These are phyloP conservation scores for Blastobotrys ciferrii DNA, from an alignment of 1,139 yeast genomes.

Conservation along the genomic window DNA sequence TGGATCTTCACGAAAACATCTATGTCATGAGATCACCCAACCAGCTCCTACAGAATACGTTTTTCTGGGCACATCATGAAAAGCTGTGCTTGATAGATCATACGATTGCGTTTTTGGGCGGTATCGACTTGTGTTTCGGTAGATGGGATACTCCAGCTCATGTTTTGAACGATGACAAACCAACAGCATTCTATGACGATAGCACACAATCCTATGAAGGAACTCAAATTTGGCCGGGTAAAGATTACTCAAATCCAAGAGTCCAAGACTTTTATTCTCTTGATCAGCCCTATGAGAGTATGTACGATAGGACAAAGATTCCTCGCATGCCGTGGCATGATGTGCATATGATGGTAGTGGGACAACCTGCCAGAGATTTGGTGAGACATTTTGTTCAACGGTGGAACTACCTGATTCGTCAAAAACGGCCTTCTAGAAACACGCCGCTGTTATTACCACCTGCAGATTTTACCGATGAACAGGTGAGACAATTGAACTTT, in stretches of 20 bases:
- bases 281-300: constrained; percentile 84
- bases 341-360: constrained; percentile 92
- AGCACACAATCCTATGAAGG: constrained; percentile 17
- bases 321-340: constrained; percentile 99
- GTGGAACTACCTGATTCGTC: constrained; percentile 92
- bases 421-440: constrained; percentile 88
- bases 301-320: constrained; percentile 76
- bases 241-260: constrained; percentile 95
- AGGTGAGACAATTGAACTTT: constrained; percentile 59
- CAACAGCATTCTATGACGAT: constrained; percentile 39
- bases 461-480: constrained; percentile 74
- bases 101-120: constrained; percentile 88
- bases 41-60: constrained; percentile 88
- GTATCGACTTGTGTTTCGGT: constrained; percentile 93
- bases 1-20: constrained; percentile 81
- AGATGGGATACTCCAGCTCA: constrained; percentile 97
- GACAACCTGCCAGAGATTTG: constrained; percentile 93
- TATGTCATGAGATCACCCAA: constrained; percentile 94
- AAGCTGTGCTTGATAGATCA: constrained; percentile 85
- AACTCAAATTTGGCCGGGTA: constrained; percentile 85
- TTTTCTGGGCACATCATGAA: constrained; percentile 99
- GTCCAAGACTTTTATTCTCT: constrained; percentile 79
- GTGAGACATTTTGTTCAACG: constrained; percentile 95
- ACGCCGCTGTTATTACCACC: constrained; percentile 95
- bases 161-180: constrained; percentile 73